Evolutionary conservation across 225 moss, liverwort and hornwort species (phyloP).

Genomic region (Anthoceros angustus): DNA sequence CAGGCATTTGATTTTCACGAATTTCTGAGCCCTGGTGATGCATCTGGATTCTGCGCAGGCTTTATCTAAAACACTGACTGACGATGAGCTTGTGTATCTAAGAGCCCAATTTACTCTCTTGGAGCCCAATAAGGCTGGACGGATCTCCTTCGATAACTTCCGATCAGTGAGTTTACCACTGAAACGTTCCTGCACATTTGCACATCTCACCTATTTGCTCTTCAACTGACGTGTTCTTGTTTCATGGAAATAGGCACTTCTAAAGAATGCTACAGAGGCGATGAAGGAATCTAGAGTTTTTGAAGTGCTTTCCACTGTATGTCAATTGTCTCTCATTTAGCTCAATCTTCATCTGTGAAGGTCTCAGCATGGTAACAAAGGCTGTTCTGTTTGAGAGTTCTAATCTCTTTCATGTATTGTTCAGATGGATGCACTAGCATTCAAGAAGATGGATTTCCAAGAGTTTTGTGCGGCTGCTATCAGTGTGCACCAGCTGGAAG

Average conservation of each 20-base stretch:
- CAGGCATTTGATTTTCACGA: slow-evolving; percentile 8
- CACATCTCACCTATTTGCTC: not conserved
- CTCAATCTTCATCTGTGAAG: not conserved
- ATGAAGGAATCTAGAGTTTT: slow-evolving; percentile 94
- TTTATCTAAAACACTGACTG: slow-evolving; percentile 77
- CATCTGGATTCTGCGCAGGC: slow-evolving; percentile 29
- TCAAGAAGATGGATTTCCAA: slow-evolving; percentile 87
- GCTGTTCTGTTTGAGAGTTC: not conserved
- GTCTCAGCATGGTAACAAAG: not conserved
- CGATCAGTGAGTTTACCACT: slow-evolving; percentile 38
- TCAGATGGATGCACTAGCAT: slow-evolving; percentile 67
- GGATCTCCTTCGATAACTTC: slow-evolving; percentile 83
- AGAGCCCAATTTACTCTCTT: slow-evolving; percentile 78
- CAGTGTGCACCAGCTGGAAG: slow-evolving; percentile 90
- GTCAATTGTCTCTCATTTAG: slow-evolving; percentile 7
- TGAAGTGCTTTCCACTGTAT: slow-evolving; percentile 74
- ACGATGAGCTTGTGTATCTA: slow-evolving; percentile 74
- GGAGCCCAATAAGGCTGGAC: slow-evolving; percentile 80
- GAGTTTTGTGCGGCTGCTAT: slow-evolving; percentile 93
- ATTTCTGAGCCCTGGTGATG: not conserved
- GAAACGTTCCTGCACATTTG: not conserved
- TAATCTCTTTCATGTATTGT: not conserved
- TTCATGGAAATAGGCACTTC: slow-evolving; percentile 39
- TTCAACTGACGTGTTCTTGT: not conserved
- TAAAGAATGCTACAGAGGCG: slow-evolving; percentile 80